Percentiles rank a stretch among this genome's conserved stretches.
Evolutionary conservation across 164 flowering plant species (phyloP).

Genomic region (Annona squamosa): DNA sequence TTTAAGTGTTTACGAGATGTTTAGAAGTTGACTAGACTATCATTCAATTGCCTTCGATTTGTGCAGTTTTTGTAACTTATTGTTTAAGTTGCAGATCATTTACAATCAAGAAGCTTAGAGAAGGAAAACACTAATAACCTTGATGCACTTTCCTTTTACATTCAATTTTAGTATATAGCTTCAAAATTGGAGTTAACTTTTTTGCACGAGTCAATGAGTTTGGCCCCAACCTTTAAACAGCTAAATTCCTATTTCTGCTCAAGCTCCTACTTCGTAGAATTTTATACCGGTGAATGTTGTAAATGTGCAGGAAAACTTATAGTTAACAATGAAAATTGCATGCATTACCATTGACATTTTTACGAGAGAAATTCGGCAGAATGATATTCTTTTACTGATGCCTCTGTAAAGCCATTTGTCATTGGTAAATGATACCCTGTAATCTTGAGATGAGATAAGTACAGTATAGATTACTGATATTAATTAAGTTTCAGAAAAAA

Average conservation of each 20-base stretch:
- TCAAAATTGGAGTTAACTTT: background rate
- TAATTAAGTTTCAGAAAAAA: too few species aligned
- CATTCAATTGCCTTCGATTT: background rate
- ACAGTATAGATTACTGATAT: too few species aligned
- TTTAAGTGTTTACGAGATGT: background rate
- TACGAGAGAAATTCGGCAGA: too few species aligned
- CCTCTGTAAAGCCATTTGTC: too few species aligned
- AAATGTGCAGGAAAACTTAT: too few species aligned
- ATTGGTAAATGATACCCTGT: too few species aligned
- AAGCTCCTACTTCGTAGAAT: too few species aligned
- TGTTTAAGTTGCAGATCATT: background rate
- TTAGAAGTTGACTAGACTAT: background rate
- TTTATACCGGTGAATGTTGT: too few species aligned
- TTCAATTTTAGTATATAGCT: background rate
- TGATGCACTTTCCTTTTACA: background rate
- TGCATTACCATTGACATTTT: too few species aligned
- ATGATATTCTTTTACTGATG: too few species aligned
- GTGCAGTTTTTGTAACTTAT: background rate
- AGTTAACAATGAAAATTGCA: too few species aligned
- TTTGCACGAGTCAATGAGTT: background rate
- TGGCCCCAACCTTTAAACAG: background rate
- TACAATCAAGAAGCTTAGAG: background rate
- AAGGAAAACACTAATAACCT: background rate
- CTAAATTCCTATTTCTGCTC: background rate
- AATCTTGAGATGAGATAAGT: too few species aligned